Evolutionary conservation across 768 basidiomycete species (phyloP), one percentile per base, ranked within the genome.

Genomic region (Myochromella boudieri): DNA sequence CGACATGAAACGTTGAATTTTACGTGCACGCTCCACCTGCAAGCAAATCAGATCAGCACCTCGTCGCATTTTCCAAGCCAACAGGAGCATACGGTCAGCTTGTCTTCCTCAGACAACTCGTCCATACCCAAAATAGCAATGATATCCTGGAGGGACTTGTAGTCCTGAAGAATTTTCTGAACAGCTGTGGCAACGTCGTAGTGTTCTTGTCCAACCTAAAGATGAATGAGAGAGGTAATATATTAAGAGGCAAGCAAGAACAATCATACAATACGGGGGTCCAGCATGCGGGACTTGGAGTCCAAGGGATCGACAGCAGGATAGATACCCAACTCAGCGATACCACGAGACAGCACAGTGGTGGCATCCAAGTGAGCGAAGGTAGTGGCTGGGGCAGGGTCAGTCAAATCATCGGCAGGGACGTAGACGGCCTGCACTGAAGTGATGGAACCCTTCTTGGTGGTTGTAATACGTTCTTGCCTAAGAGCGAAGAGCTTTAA

Each of bases 101-200:
- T 99, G 77, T 99, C 97, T 77, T 98, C 97, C 68, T 99, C 97
- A 14, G 95, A 98, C 80, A 99, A 85, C 72, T 99, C 97, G 67
- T 99, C 97, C 97, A 99, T 99, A 81, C 97, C 97, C 62, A 99
- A 75, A 76, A 99, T 99, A 64, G 97, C 97, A 77, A 99, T 98
- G 71, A 98, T 99, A 81, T 99, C 97, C 73, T 95, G 93, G 58
- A 95, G 82, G 18, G 91, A 91, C 75, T 93, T 93, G 81, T 95
- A 95, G 68, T 93, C 91, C 74, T 93, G 91, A 46, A 93, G 89
- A 62, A 97, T 95, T 80, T 97, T 95, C 78, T 95, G 94, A 50
- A 93, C 91, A 40, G 91, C 90, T 49, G 95, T 97, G 50, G 97
- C 97, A 60, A 95, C 85, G 31, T 93, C 82, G 71, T 98, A 98